A percentile compares a stretch with the other conserved stretches of the same genome.
These are phyloP conservation scores for Jaminaea rosea DNA, from an alignment of 1,284 basidiomycete species.

Conservation along the genomic window DNA sequence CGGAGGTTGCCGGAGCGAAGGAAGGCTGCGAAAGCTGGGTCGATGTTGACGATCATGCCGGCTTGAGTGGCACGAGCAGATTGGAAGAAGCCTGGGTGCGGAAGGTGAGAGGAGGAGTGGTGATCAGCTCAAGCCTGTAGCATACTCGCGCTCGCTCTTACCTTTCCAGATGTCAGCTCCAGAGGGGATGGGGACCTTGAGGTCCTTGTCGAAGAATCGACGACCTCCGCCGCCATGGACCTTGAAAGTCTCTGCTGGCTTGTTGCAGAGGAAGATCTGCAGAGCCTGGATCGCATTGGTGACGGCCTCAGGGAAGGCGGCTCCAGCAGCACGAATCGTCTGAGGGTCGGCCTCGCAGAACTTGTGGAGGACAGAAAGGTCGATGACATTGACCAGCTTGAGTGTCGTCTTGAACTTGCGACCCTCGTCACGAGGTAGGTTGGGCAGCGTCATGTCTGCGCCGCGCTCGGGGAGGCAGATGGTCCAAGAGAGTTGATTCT, in stretches of 20 bases:
- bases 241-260: conserved; percentile 3
- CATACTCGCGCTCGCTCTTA: background rate
- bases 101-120: background rate
- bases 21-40: conserved; percentile 29
- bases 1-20: conserved; percentile 17
- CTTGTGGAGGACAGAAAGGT: conserved; percentile 9
- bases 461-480: conserved; percentile 14
- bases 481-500: conserved; percentile 9
- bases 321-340: conserved; percentile 14
- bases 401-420: conserved; percentile 19
- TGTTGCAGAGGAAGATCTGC: conserved; percentile 10
- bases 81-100: conserved; percentile 14
- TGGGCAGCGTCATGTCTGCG: background rate
- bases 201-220: conserved; percentile 24
- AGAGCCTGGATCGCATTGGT: conserved; percentile 4
- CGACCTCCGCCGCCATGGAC: conserved; percentile 12
- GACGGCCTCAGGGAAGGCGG: conserved; percentile 6
- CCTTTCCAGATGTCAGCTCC: conserved; percentile 29
- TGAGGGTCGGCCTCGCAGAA: conserved; percentile 18
- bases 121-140: background rate
- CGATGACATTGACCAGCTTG: conserved; percentile 12
- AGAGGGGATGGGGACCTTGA: conserved; percentile 14
- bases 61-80: conserved; percentile 21
- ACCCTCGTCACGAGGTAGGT: background rate
- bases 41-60: conserved; percentile 34